Evolutionary conservation across 2,329 filamentous ascomycete species (phyloP).

Genomic region (Cryphonectria naterciae): DNA sequence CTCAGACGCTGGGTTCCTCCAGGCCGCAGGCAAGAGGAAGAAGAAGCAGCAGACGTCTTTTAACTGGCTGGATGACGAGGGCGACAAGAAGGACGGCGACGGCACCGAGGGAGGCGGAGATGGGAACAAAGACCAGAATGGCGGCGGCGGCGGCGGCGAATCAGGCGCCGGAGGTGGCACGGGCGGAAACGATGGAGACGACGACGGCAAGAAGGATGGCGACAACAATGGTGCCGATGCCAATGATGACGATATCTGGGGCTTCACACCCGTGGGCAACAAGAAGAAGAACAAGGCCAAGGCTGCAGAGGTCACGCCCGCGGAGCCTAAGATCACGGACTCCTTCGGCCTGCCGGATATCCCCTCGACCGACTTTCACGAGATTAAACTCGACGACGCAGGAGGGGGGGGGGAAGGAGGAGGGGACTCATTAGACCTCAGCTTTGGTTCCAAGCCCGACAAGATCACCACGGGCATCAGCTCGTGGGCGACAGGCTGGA

Average conservation of each 20-base stretch:
- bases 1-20: constrained; percentile 56
- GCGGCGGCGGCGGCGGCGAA: constrained; percentile 33
- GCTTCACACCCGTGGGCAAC: constrained; percentile 48
- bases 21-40: constrained; percentile 63
- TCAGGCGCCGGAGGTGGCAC: constrained; percentile 35
- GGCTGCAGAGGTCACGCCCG: constrained; percentile 37
- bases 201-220: constrained; percentile 45
- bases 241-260: constrained; percentile 53
- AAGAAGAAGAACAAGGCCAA: constrained; percentile 62
- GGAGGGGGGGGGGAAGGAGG: constrained; percentile 33
- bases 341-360: constrained; percentile 33
- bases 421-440: constrained; percentile 57
- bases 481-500: constrained; percentile 65
- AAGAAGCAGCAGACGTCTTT: constrained; percentile 48
- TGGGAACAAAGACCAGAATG: constrained; percentile 39
- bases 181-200: constrained; percentile 43
- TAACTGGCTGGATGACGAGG: constrained; percentile 49
- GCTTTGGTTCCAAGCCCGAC: constrained; percentile 45
- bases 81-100: constrained; percentile 47
- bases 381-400: constrained; percentile 67
- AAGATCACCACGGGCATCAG: constrained; percentile 47
- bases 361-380: constrained; percentile 58
- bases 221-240: constrained; percentile 38
- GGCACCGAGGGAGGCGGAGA: constrained; percentile 45
- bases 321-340: constrained; percentile 33